These are phyloP conservation scores for Penicillium ucsense DNA, from an alignment of 495 filamentous ascomycete species.

Conservation along the genomic window DNA sequence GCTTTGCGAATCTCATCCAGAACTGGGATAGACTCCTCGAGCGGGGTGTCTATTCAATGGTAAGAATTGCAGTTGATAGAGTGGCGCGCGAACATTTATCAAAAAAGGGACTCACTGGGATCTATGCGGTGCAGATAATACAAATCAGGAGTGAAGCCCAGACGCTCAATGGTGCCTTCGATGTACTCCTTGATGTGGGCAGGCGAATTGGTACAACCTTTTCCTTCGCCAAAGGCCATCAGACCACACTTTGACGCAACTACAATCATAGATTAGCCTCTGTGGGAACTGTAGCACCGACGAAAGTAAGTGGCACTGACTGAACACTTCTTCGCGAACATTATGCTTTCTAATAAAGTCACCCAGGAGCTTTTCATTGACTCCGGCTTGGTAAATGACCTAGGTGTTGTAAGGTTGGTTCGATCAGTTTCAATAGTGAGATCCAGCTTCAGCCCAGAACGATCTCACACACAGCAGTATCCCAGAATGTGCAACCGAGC, in stretches of 20 bases:
- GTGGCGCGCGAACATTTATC: too few relatives aligned
- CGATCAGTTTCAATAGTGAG: too few relatives aligned
- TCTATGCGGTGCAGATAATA: conserved; percentile 35
- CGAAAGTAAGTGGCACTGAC: conserved; percentile 11
- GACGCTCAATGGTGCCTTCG: conserved; percentile 40
- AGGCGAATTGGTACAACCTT: conserved; percentile 35
- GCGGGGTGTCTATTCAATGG: conserved; percentile 28
- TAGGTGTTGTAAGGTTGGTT: neutral
- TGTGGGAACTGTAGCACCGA: too few relatives aligned
- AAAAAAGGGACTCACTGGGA: conserved; percentile 19
- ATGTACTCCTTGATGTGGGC: conserved; percentile 42
- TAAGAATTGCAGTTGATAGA: neutral
- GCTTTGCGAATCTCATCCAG: conserved; percentile 36
- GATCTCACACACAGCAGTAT: conserved; percentile 31
- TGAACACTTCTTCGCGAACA: conserved; percentile 37
- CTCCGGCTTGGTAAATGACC: conserved; percentile 39
- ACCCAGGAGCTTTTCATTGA: conserved; percentile 42
- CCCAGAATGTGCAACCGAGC: conserved; percentile 44
- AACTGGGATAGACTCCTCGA: conserved; percentile 37
- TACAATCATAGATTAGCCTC: conserved; percentile 1
- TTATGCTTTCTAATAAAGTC: conserved; percentile 46
- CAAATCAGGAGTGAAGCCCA: conserved; percentile 39
- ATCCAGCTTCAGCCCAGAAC: too few relatives aligned
- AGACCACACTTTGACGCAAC: conserved; percentile 43
- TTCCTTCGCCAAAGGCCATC: conserved; percentile 18